These are phyloP conservation scores for Neocucurbitaria cava DNA, from an alignment of 2,329 filamentous ascomycete species.

Conservation along the genomic window DNA sequence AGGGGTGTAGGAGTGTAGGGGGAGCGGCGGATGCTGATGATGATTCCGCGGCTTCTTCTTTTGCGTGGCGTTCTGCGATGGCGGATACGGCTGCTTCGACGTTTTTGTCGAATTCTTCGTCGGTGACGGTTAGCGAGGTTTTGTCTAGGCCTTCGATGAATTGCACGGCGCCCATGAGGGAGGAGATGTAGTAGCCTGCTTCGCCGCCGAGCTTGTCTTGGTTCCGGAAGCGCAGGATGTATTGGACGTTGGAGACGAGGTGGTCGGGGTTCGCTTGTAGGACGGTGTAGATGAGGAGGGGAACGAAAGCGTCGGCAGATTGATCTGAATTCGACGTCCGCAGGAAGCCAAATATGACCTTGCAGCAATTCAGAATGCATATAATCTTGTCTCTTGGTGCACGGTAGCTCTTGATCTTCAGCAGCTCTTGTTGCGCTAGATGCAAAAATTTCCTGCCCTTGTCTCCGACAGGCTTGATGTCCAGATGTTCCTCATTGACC, in stretches of 20 bases:
- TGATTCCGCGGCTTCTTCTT: conserved; percentile 44
- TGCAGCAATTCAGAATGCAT: conserved; percentile 97
- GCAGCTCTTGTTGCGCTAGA: conserved; percentile 89
- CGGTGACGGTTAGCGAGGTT: conserved; percentile 88
- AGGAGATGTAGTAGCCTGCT: conserved; percentile 97
- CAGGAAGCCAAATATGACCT: conserved; percentile 95
- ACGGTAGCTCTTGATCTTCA: conserved; percentile 96
- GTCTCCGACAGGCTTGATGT: conserved; percentile 84
- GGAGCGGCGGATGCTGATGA: conserved; percentile 21
- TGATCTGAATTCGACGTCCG: conserved; percentile 93
- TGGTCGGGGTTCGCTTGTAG: conserved; percentile 94
- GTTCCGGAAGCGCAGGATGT: conserved; percentile 95
- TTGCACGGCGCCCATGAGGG: conserved; percentile 92
- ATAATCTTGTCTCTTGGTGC: conserved; percentile 99
- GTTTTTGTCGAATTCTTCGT: conserved; percentile 93
- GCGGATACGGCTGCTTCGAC: conserved; percentile 96
- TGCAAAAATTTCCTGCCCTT: conserved; percentile 87
- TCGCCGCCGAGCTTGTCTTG: conserved; percentile 98
- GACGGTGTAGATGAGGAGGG: conserved; percentile 90
- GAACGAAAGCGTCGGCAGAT: conserved; percentile 94
- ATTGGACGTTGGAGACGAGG: conserved; percentile 96
- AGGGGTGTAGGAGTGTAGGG: conserved; percentile 24
- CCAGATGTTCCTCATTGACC: conserved; percentile 91
- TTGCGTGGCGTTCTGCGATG: conserved; percentile 86
- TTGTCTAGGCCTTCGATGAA: conserved; percentile 97